Conservation (phyloP, 23 red algal genomes). For the Agarophyton chilense region DNA sequence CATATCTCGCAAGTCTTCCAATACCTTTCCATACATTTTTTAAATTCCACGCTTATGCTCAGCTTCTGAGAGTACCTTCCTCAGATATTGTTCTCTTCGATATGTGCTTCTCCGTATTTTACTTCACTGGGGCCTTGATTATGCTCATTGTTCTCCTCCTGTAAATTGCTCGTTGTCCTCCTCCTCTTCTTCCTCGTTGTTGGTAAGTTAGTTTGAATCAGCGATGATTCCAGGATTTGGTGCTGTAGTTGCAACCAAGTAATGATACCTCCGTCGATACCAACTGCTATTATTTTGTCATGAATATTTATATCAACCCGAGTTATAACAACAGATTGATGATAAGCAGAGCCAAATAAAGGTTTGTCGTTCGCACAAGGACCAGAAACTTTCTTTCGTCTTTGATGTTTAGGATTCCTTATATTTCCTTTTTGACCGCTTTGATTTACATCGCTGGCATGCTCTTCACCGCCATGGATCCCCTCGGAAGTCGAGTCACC, state of each 20-base stretch:
- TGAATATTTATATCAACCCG: constrained; percentile 5
- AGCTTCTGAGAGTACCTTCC: background rate
- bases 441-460: background rate
- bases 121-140: background rate
- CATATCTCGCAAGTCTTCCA: no score
- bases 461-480: background rate
- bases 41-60: background rate
- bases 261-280: constrained; percentile 52
- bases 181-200: background rate
- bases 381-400: background rate
- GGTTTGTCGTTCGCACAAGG: background rate
- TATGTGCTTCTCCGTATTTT: background rate
- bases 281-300: constrained; percentile 43
- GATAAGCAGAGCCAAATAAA: constrained; percentile 28
- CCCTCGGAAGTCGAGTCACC: background rate
- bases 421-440: no score
- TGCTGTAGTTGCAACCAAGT: constrained; percentile 30
- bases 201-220: background rate
- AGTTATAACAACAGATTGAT: constrained; percentile 33
- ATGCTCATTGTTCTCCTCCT: background rate
- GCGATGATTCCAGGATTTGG: background rate
- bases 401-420: background rate
- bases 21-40: background rate
- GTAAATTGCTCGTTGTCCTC: background rate
- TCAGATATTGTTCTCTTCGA: background rate